Conservation (phyloP, 176 grass and related monocot species). For the Bromus sterilis region DNA sequence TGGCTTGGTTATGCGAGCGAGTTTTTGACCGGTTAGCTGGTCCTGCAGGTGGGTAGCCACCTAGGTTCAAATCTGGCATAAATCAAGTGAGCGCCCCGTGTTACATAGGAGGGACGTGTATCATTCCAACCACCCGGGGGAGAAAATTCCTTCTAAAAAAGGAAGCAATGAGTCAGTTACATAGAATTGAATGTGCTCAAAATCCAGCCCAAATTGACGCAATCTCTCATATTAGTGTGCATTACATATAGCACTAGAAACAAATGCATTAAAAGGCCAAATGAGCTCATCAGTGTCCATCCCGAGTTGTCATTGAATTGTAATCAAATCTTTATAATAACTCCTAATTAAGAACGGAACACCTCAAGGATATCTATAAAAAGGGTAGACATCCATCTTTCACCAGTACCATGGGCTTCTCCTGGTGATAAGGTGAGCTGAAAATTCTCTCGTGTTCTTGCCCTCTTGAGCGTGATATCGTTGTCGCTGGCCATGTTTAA, state of each 20-base stretch:
- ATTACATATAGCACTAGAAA: slow-evolving; percentile 4
- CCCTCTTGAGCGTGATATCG: slow-evolving; percentile 6
- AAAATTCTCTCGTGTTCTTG: slow-evolving; percentile 34
- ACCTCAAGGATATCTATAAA: neutral
- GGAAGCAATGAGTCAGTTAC: neutral
- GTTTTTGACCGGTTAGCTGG: neutral
- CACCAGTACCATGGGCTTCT: slow-evolving; percentile 14
- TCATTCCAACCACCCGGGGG: neutral
- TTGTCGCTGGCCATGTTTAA: slow-evolving; percentile 8
- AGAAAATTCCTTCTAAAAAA: neutral
- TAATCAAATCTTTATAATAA: neutral
- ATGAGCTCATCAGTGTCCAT: neutral
- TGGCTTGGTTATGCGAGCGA: neutral
- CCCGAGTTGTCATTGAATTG: neutral
- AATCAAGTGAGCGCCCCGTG: neutral
- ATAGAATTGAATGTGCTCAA: slow-evolving; percentile 9
- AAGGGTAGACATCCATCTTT: neutral
- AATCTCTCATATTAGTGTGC: slow-evolving; percentile 13
- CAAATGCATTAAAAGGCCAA: neutral
- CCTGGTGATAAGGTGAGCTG: slow-evolving; percentile 32
- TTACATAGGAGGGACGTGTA: neutral
- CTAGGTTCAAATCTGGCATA: neutral
- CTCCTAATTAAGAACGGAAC: neutral
- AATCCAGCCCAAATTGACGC: slow-evolving; percentile 1
- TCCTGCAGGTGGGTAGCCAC: neutral